phyloP scores from a whole-genome alignment of 2,329 filamentous ascomycete species.

The Pseudocercospora fijiensis region DNA sequence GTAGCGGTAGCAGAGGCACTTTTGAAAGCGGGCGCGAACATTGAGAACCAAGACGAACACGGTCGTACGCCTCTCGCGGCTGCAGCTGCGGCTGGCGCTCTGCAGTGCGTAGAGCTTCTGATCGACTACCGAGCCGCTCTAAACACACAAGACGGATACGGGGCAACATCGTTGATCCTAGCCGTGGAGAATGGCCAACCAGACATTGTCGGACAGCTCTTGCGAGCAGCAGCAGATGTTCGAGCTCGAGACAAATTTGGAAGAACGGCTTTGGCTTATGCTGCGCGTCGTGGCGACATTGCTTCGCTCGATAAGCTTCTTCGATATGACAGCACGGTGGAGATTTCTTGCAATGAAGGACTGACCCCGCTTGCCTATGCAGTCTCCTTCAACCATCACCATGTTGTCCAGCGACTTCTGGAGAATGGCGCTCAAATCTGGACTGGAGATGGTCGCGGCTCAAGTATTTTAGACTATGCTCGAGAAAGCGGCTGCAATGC shows the following conservation, averaged over 20 bases:
- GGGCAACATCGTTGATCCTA: slow-evolving; percentile 14
- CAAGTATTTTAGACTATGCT: not conserved
- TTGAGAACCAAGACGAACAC: not conserved
- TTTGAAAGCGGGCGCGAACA: not conserved
- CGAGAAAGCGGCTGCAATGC: not conserved
- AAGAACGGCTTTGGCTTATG: not conserved
- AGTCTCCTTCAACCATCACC: not conserved
- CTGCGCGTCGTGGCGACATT: not conserved
- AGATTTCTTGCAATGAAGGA: not conserved
- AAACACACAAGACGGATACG: not conserved
- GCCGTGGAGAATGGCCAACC: slow-evolving; percentile 10
- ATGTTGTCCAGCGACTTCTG: not conserved
- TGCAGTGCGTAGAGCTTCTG: not conserved
- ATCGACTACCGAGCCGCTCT: not conserved
- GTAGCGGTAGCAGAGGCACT: not conserved
- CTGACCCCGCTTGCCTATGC: not conserved
- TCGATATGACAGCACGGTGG: not conserved
- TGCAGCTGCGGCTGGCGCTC: not conserved
- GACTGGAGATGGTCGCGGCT: not conserved
- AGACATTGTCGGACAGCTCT: slow-evolving; percentile 4
- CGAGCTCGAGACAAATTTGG: not conserved
- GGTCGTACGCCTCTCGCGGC: not conserved
- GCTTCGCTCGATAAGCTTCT: not conserved
- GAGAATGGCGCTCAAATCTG: not conserved
- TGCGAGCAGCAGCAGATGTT: not conserved